Percentiles rank a stretch among this genome's conserved stretches.
Evolutionary conservation across 352 stramenopile genomes (phyloP).

Genomic region (Plasmopara halstedii): DNA sequence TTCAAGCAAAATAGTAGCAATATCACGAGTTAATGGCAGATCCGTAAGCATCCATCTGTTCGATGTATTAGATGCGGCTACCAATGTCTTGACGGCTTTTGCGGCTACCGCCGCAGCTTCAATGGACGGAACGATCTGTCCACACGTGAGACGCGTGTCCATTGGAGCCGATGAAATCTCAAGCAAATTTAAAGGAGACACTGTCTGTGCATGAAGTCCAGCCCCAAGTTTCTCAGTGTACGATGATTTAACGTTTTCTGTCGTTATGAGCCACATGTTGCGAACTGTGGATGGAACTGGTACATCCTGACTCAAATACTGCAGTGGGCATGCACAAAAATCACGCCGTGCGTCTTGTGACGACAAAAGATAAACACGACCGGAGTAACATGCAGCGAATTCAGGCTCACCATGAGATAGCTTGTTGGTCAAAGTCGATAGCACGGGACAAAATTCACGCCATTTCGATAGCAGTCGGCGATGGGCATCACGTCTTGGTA

Average conservation of each 20-base stretch:
- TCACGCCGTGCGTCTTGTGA: conserved; percentile 20
- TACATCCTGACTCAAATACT: conserved; percentile 35
- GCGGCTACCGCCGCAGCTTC: conserved; percentile 19
- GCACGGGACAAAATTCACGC: conserved; percentile 58
- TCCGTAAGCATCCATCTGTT: conserved; percentile 48
- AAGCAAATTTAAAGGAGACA: conserved; percentile 27
- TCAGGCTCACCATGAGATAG: conserved; percentile 31
- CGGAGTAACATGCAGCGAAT: conserved; percentile 35
- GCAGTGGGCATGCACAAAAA: conserved; percentile 39
- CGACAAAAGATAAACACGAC: conserved; percentile 47
- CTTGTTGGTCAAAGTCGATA: conserved; percentile 16
- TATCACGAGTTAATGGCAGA: conserved; percentile 31
- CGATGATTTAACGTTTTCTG: conserved; percentile 7
- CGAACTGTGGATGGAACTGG: conserved; percentile 8
- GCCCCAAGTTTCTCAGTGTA: conserved; percentile 15
- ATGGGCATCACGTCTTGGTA: conserved; percentile 21
- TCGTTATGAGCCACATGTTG: conserved; percentile 38
- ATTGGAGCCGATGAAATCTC: conserved; percentile 21
- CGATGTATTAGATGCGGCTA: conserved; percentile 7
- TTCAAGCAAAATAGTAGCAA: conserved; percentile 28
- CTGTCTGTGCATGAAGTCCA: conserved; percentile 10
- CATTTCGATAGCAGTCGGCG: conserved; percentile 36
- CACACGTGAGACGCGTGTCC: conserved; percentile 33
- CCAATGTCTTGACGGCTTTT: conserved; percentile 10
- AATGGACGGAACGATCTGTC: conserved; percentile 18